Percentiles rank a stretch among this genome's conserved stretches.
phyloP scores from a whole-genome alignment of 257 asterid species.

The Solanum piurae region DNA sequence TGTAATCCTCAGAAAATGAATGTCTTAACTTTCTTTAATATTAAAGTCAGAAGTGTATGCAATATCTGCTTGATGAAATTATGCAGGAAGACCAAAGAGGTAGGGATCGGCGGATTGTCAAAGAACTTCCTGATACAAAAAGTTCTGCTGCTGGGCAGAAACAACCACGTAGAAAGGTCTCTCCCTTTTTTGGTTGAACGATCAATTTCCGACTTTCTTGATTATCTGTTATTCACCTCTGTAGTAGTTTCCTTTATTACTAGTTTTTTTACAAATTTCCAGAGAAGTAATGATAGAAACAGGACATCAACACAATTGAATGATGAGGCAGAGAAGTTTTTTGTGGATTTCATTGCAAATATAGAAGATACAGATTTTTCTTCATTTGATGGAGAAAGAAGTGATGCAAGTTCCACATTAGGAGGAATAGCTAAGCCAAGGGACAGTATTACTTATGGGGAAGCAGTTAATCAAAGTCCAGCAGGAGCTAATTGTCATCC shows the following conservation, averaged over 20 bases:
- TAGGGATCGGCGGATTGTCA: conserved; percentile 32
- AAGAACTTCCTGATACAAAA: conserved; percentile 36
- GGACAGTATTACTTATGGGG: conserved; percentile 17
- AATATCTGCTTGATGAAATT: conserved; percentile 50
- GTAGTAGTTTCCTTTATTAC: not conserved
- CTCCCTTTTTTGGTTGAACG: not conserved
- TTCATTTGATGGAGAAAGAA: conserved; percentile 91
- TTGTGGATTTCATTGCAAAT: conserved; percentile 74
- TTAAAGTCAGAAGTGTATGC: conserved; percentile 44
- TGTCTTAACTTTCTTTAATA: not conserved
- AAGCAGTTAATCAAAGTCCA: conserved; percentile 35
- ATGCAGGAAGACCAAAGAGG: conserved; percentile 58
- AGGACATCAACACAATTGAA: conserved; percentile 38
- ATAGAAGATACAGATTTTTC: conserved; percentile 86
- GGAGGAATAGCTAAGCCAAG: conserved; percentile 42
- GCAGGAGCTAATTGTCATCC: conserved; percentile 27
- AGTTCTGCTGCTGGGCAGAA: conserved; percentile 30
- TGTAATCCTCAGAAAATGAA: not conserved
- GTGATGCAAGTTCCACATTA: conserved; percentile 67
- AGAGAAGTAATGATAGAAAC: conserved; percentile 68
- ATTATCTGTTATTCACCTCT: not conserved
- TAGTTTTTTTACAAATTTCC: conserved; percentile 2
- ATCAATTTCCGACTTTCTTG: not conserved
- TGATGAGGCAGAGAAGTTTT: conserved; percentile 75
- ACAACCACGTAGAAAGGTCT: conserved; percentile 54